phyloP scores from a whole-genome alignment of 352 stramenopile species.

The Halophytophthora batemanensis region DNA sequence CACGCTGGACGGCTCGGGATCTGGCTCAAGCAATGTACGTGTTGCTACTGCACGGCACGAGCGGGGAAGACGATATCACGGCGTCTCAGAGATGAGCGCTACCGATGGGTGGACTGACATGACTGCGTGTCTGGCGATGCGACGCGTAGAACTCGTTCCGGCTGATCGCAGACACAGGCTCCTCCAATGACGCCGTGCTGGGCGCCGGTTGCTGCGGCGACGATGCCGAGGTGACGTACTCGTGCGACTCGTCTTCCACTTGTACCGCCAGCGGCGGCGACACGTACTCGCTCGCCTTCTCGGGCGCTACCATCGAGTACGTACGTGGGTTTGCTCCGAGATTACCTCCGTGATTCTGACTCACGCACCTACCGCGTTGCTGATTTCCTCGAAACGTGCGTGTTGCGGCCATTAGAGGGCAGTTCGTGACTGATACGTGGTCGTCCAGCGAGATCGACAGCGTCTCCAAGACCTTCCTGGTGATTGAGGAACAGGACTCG shows the following conservation, averaged over 20 bases:
- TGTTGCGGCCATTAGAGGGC: constrained; percentile 31
- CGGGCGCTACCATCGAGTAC: constrained; percentile 64
- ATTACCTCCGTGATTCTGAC: constrained; percentile 3
- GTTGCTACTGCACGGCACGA: neutral
- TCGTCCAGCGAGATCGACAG: constrained; percentile 47
- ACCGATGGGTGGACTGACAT: neutral
- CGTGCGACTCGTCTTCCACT: constrained; percentile 60
- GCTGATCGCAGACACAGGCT: constrained; percentile 80
- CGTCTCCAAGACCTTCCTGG: constrained; percentile 65
- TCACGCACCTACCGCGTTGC: neutral
- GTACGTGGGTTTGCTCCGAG: constrained; percentile 5
- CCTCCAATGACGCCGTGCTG: constrained; percentile 77
- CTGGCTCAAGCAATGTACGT: constrained; percentile 24
- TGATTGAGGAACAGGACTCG: constrained; percentile 69
- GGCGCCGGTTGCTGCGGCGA: constrained; percentile 54
- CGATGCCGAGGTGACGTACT: constrained; percentile 50
- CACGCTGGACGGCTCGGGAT: constrained; percentile 19
- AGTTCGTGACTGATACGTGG: constrained; percentile 72
- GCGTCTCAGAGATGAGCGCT: neutral
- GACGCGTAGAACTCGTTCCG: constrained; percentile 58
- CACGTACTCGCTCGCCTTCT: constrained; percentile 44
- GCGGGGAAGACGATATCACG: too few species aligned
- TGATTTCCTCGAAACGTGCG: neutral
- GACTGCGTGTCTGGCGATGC: neutral
- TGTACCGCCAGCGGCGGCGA: constrained; percentile 31